Base-by-base conservation (phyloP, 2,329 filamentous ascomycete genomes). In the Aspergillus tanneri region DNA sequence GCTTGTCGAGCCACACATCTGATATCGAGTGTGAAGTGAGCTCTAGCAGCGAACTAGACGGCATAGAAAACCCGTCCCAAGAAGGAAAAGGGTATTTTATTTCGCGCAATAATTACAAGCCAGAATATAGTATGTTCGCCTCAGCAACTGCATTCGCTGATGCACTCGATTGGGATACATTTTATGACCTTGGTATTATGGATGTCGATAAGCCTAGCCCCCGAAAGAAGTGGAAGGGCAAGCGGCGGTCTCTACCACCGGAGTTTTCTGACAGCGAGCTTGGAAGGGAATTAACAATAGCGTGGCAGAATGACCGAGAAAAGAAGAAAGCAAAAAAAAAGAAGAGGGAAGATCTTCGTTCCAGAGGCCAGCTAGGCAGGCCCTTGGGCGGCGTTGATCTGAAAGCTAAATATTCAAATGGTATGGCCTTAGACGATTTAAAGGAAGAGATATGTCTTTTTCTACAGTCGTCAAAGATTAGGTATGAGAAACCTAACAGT, bases 171-270 rank as follows among this genome's bases (percentile, higher is more conserved):
- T 68, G 73, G 53, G 78, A 81, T 55, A 78, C 80, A 2, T 80
- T 83, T 52, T 83, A 86, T 51, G 87, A 83, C 7, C 85, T 96
- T 54, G 90, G 96, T 62, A 75, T 95, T 36, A 92, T 93, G 85
- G 88, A 95, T 61, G 89, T 87, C 71, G 80, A 87, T 12, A 78
- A 84, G 21, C 83, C 85, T 1, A 89, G 83, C 44, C 67, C 90
- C 5, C 80, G 77, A 46, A 82, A 78, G 53, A 85, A 82, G 61
- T 74, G 79, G 55, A 89, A 87, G 66, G 83, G 82, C 35, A 76
- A 77, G 11, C 80, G 81, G 53, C 76, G 74, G 37, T 73, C 77
- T 43, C 67, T 78, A 37, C 72, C 75, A 4, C 73, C 84, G 46
- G 73, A 81, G 18, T 66, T 86, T 7, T 81, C 80, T 0, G 87